Percentiles rank a stretch among this genome's conserved stretches.
These are phyloP conservation scores for Chenopodium quinoa DNA, from an alignment of 148 eudicot species.

Conservation along the genomic window DNA sequence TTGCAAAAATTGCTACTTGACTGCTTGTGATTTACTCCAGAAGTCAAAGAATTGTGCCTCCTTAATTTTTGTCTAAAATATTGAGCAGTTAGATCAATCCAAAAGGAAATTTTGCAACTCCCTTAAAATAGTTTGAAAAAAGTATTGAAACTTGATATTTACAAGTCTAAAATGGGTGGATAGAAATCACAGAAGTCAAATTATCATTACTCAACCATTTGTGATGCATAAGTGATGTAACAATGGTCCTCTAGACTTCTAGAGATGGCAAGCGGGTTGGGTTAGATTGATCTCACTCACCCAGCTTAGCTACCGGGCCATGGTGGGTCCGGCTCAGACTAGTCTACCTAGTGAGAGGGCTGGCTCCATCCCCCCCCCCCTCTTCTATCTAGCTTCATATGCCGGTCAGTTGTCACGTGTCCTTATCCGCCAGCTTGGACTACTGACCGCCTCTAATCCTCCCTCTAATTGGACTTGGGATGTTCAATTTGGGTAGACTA, in stretches of 20 bases:
- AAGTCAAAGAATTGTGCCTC: slow-evolving; percentile 3
- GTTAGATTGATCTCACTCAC: too few relatives aligned
- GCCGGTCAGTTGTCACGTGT: too few relatives aligned
- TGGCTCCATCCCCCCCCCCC: too few relatives aligned
- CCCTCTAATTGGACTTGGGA: neutral
- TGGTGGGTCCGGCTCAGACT: too few relatives aligned
- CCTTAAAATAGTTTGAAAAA: neutral
- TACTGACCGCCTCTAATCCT: too few relatives aligned
- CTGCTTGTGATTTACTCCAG: neutral
- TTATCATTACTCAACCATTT: neutral
- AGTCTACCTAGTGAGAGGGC: too few relatives aligned
- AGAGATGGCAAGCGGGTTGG: too few relatives aligned
- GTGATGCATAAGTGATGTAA: neutral
- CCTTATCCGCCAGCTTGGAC: too few relatives aligned
- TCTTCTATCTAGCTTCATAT: too few relatives aligned
- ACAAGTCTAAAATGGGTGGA: neutral
- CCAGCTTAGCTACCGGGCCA: too few relatives aligned
- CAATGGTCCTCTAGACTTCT: neutral
- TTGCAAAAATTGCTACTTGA: neutral
- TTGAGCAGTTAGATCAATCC: neutral
- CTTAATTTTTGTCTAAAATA: neutral
- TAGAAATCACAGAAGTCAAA: neutral
- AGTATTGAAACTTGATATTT: neutral
- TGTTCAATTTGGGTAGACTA: neutral
- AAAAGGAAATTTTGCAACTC: neutral